These are phyloP conservation scores for Helicostylum pulchrum DNA, from an alignment of 192 early-diverging fungal genomes.

Conservation along the genomic window DNA sequence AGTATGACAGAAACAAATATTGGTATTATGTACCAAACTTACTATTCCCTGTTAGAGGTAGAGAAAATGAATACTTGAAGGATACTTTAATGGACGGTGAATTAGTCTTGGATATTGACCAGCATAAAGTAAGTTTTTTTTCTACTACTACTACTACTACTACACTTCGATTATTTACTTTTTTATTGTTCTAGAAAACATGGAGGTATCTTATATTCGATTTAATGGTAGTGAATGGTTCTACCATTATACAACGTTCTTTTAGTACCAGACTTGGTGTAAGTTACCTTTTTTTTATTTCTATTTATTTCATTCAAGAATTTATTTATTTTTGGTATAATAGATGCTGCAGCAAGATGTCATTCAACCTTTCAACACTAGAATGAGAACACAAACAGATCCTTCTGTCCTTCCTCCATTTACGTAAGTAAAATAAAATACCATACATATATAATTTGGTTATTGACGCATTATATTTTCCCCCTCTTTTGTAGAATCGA, in stretches of 20 bases:
- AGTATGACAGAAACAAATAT: conserved; percentile 69
- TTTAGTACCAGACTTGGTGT: conserved; percentile 68
- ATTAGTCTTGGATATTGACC: conserved; percentile 60
- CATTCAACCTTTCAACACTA: conserved; percentile 52
- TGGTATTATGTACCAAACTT: conserved; percentile 62
- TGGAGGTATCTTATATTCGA: conserved; percentile 61
- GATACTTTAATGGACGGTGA: conserved; percentile 78
- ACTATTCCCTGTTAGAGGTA: conserved; percentile 49
- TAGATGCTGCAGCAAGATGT: conserved; percentile 66
- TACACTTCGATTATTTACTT: too few relatives aligned
- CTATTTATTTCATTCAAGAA: background rate
- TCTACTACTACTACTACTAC: too few relatives aligned
- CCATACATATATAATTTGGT: background rate
- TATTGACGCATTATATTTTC: background rate
- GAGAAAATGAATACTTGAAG: conserved; percentile 48
- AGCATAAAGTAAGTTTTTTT: conserved; percentile 40
- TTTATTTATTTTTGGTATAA: conserved; percentile 1
- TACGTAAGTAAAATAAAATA: conserved; percentile 36
- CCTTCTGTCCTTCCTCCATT: conserved; percentile 54
- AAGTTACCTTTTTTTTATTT: conserved; percentile 25
- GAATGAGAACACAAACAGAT: conserved; percentile 36
- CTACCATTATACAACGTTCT: conserved; percentile 51
- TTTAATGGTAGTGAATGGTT: conserved; percentile 59
- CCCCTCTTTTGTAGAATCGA: conserved; percentile 50
- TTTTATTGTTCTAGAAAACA: conserved; percentile 32